A percentile compares a stretch with the other conserved stretches of the same genome.
Evolutionary conservation across 176 grass and related monocot genomes (phyloP).

Genomic region (Juncus effusus): DNA sequence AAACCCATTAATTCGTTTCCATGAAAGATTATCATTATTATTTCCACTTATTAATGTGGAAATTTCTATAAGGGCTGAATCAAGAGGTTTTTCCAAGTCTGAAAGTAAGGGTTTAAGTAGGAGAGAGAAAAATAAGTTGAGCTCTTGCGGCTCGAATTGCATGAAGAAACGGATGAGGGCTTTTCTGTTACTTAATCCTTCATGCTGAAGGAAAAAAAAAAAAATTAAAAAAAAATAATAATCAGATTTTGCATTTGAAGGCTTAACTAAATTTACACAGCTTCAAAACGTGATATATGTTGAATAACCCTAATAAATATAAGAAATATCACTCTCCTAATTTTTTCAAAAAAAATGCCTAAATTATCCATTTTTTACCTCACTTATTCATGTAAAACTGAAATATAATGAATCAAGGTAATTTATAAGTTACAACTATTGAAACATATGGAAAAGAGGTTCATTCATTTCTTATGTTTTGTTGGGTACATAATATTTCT

Average conservation of each 20-base stretch:
- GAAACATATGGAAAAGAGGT: too few relatives aligned
- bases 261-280: not conserved
- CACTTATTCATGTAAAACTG: too few relatives aligned
- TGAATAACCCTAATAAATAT: not conserved
- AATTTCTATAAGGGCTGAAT: conserved; percentile 37
- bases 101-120: conserved; percentile 68
- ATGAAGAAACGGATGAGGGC: conserved; percentile 82
- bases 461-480: too few relatives aligned
- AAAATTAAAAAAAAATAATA: conserved; percentile 14
- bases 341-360: not conserved
- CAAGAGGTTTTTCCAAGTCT: conserved; percentile 33
- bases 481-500: too few relatives aligned
- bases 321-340: not conserved
- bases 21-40: conserved; percentile 43
- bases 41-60: conserved; percentile 34
- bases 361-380: too few relatives aligned
- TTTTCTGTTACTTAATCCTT: conserved; percentile 71
- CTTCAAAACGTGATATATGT: not conserved
- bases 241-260: conserved; percentile 25
- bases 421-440: too few relatives aligned
- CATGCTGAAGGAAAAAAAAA: conserved; percentile 51
- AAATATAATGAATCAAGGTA: too few relatives aligned
- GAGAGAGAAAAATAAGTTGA: conserved; percentile 76
- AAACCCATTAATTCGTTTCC: conserved; percentile 80
- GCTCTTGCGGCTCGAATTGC: conserved; percentile 77